These are phyloP conservation scores for Castanea mollissima DNA, from an alignment of 306 rosid species.

Conservation along the genomic window DNA sequence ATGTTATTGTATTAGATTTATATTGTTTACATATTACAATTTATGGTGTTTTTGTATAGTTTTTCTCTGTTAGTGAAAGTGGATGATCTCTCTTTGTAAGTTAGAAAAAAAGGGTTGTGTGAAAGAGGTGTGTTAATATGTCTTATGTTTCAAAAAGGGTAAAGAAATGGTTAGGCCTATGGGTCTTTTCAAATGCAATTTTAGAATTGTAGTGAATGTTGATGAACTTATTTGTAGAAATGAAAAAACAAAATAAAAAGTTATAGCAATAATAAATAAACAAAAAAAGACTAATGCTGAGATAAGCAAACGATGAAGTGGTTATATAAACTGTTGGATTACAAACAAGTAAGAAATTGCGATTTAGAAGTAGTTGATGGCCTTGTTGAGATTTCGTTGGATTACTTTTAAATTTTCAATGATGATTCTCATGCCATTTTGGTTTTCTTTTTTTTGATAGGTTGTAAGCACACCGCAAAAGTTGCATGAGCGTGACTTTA, in stretches of 20 bases:
- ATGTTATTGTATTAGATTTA: no score
- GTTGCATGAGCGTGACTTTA: constrained; percentile 69
- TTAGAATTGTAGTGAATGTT: not conserved
- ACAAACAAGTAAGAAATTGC: not conserved
- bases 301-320: not conserved
- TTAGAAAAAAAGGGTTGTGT: not conserved
- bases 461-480: constrained; percentile 47
- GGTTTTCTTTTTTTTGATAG: constrained; percentile 37
- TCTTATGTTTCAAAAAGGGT: not conserved
- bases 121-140: not conserved
- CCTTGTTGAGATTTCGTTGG: not conserved
- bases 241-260: no score
- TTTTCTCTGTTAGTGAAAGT: not conserved
- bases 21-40: no score
- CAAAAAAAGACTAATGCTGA: not conserved
- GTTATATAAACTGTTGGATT: not conserved
- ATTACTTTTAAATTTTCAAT: not conserved
- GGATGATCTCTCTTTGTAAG: not conserved
- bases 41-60: not conserved
- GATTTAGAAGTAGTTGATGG: not conserved
- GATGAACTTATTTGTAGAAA: not conserved
- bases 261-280: not conserved
- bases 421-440: not conserved
- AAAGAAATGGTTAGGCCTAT: not conserved
- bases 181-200: not conserved